These are phyloP conservation scores for Cutaneotrichosporon arboriforme DNA, from an alignment of 1,284 basidiomycete genomes.

Conservation along the genomic window DNA sequence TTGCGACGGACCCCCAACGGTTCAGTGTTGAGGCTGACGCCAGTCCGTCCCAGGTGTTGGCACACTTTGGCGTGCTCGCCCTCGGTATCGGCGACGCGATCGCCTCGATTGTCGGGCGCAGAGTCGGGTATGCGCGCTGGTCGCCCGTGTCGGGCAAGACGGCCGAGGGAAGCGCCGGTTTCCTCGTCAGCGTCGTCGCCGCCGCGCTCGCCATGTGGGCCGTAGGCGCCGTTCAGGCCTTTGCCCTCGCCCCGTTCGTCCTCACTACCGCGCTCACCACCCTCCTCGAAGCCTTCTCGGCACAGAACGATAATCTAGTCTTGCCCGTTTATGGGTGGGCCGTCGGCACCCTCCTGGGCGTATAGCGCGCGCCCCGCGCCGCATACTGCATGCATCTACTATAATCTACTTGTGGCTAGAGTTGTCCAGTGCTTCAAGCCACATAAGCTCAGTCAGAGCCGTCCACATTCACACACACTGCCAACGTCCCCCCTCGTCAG, in stretches of 20 bases:
- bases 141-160: constrained; percentile 78
- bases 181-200: constrained; percentile 64
- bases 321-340: constrained; percentile 82
- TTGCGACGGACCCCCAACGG: constrained; percentile 12
- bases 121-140: constrained; percentile 75
- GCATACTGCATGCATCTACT: no score
- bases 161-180: constrained; percentile 82
- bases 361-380: no score
- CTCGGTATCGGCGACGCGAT: constrained; percentile 91
- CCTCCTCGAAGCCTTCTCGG: constrained; percentile 76
- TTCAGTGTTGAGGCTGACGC: no score
- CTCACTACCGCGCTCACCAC: constrained; percentile 59
- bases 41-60: constrained; percentile 65
- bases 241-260: constrained; percentile 51
- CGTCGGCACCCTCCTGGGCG: constrained; percentile 40
- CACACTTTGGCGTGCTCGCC: constrained; percentile 83
- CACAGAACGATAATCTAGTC: constrained; percentile 92
- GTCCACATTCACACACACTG: no score
- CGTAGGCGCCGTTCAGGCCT: constrained; percentile 62
- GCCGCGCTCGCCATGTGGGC: constrained; percentile 67
- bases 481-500: no score
- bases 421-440: no score
- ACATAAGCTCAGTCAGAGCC: no score
- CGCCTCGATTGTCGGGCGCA: constrained; percentile 85
- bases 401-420: no score